Evolutionary conservation across 208 protist species (phyloP), one percentile per base, ranked within the genome.

Genomic region (Porcisia deanei): DNA sequence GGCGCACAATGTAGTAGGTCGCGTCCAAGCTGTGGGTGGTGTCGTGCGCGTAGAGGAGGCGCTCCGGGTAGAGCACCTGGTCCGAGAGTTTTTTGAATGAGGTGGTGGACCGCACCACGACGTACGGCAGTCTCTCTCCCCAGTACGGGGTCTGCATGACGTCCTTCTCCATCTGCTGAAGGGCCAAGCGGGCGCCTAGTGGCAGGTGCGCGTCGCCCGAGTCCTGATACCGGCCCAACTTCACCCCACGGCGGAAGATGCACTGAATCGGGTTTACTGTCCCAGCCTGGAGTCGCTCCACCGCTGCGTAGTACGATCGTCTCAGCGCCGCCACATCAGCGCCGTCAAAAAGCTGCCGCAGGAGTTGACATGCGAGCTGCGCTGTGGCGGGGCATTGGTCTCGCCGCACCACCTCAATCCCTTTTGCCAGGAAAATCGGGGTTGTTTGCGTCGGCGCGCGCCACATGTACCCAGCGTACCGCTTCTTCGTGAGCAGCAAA

Each of bases 401-500:
- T 60, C 99, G 91, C 37, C 99, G 95, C 55, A 99, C 98, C 30
- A 92, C 96, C 75, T 99, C 98, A 76, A 99, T 99, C 70, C 99
- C 99, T 82, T 99, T 99, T 64, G 95, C 92, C 78, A 99, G 96
- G 81, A 99, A 99, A 55, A 99, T 97, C 10, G 90, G 91, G 65
- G 98, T 92, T 18, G 89, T 91, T 74, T 99, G 98, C 18, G 94
- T 80, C 22, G 97, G 85, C 20, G 92, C 95, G 52, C 94, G 99
- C 98, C 99, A 99, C 69, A 97, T 97, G 60, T 99, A 96, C 8
- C 99, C 99, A 5, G 98, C 99, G 88, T 99, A 99, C 25, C 99
- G 92, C 93, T 99, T 99, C 90, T 99, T 99, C 65, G 95, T 98
- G 74, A 99, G 99, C 16, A 99, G 89, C 68, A 99, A 85, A 79